phyloP scores from a whole-genome alignment of 164 flowering plant genomes.

The Houttuynia cordata region DNA sequence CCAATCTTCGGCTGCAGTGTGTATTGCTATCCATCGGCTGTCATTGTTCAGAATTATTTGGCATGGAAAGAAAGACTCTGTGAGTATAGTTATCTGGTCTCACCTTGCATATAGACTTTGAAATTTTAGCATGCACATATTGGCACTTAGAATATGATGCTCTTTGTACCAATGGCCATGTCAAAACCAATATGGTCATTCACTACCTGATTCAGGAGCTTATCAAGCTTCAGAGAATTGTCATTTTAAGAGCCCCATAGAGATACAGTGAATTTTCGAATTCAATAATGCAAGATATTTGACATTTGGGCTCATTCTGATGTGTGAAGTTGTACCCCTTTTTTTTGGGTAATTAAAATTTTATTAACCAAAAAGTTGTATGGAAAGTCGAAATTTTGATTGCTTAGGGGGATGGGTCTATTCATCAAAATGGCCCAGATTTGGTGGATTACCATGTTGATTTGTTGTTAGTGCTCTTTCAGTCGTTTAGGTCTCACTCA shows the following conservation, averaged over 20 bases:
- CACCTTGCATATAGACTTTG: too few relatives aligned
- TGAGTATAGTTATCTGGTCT: constrained; percentile 21
- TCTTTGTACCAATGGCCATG: too few relatives aligned
- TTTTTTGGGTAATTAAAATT: too few relatives aligned
- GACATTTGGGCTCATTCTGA: not conserved
- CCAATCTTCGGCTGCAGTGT: constrained; percentile 82
- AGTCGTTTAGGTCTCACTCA: not conserved
- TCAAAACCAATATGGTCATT: too few relatives aligned
- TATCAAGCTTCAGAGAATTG: too few relatives aligned
- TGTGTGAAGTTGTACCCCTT: not conserved
- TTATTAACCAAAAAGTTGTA: too few relatives aligned
- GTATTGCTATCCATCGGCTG: constrained; percentile 59
- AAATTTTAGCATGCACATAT: not conserved
- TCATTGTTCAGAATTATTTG: constrained; percentile 54
- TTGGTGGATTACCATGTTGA: not conserved
- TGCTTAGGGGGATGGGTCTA: not conserved
- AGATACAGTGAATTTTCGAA: too few relatives aligned
- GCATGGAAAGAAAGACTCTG: constrained; percentile 88
- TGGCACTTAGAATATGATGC: not conserved
- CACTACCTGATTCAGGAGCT: too few relatives aligned
- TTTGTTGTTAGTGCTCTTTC: not conserved
- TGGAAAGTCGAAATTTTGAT: not conserved
- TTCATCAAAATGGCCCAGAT: not conserved
- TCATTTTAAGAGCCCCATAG: too few relatives aligned
- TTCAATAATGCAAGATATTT: not conserved